Evolutionary conservation across 2,329 filamentous ascomycete genomes (phyloP), one percentile per base, ranked within the genome.

Genomic region (Dendrostoma leiphaemia): DNA sequence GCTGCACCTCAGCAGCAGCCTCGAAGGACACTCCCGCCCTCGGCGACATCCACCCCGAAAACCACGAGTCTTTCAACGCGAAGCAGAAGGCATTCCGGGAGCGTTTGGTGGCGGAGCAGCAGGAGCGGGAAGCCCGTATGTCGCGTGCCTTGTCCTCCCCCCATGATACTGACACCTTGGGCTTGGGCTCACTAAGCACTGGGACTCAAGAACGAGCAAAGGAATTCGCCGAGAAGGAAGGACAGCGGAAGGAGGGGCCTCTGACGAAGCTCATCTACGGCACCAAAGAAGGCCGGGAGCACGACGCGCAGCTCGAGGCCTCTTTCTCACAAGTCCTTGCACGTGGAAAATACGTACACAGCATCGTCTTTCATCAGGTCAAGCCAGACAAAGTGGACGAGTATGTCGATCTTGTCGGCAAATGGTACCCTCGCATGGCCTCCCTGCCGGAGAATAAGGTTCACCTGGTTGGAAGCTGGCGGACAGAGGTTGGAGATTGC

Each of bases 281-380:
- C 66, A 99, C 94, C 13, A 91, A 94, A 67, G 93, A 97, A 73
- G 94, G 92, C 29, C 86, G 92, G 58, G 89, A 96, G 75, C 84
- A 97, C 69, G 94, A 99, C 67, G 89, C 90, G 60, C 93, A 97
- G 74, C 93, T 99, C 67, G 91, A 97, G 76, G 86, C 92, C 55
- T 95, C 90, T 69, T 99, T 97, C 76, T 95, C 75, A 48, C 92
- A 97, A 71, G 90, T 97, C 41, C 79, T 99, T 43, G 94, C 94
- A 23, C 84, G 94, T 61, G 94, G 94, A 67, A 99, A 99, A 76
- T 99, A 99, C 67, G 92, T 99, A 51, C 94, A 99, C 74, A 95
- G 91, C 44, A 97, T 99, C 70, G 91, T 96, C 56, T 91, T 96
- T 68, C 94, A 99, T 76, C 84, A 95, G 59, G 94, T 99, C 61